Evolutionary conservation across 441 rosid species (phyloP), one percentile per base, ranked within the genome.

Genomic region (Isatis lusitanica): DNA sequence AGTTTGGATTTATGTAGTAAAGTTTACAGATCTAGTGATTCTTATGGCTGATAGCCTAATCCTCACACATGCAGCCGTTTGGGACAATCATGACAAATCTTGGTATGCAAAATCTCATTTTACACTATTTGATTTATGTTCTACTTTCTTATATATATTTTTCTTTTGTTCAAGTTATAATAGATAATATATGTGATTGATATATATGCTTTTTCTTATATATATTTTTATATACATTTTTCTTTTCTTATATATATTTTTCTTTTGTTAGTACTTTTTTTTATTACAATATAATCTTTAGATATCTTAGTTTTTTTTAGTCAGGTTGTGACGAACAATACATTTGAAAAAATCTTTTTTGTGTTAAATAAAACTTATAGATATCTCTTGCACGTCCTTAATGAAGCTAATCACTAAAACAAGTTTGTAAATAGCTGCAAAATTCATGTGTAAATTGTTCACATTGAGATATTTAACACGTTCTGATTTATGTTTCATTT

Each of bases 381-480:
- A 6, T 59, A 59, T 51, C 50, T 70, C 8, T 60, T 35, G 39
- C 67, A 59, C 50, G 60, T 36, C 50, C 28, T 9, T 13, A 12
- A 12, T 18, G n/a, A 48, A 48, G 53, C 28, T 28, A 53, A 31
- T 55, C 64, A 68, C 15, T 30, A n/a, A 31, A 59, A 33, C 21
- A 21, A 26, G 9, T 15, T 48, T 58, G 39, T 48, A 21, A 36
- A 70, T 16, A 15, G 51, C 51, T 59, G 21, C 11, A 55, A 8
- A 26, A 12, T 24, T 38, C 51, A 26, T 39, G n/a, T 61, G n/a
- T 50, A n/a, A 24, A 26, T 39, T 61, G 64, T 18, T 52, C 16
- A 51, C 75, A 44, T 31, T 55, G n/a, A n/a, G n/a, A n/a, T n/a
- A 72, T 43, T 63, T 72, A 47, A n/a, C 70, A 52, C 64, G 76